A percentile compares a stretch with the other conserved stretches of the same genome.
Conservation (phyloP, 1,139 yeast genomes). For the Citeromyces siamensis region DNA sequence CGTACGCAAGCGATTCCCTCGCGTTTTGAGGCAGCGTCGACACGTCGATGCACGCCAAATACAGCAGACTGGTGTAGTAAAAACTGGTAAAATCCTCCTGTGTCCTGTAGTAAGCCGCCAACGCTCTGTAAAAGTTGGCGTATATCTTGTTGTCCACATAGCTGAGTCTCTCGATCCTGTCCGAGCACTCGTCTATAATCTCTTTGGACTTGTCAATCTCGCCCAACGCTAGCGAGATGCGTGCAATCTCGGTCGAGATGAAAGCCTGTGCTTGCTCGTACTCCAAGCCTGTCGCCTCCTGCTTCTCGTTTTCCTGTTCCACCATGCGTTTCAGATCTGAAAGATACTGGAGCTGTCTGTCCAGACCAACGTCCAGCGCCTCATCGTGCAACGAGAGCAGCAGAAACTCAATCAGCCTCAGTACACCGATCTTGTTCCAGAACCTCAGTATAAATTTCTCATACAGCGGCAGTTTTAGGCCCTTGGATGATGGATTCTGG, state of each 20-base stretch:
- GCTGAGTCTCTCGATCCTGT: constrained; percentile 45
- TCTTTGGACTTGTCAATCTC: constrained; percentile 48
- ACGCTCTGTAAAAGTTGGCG: constrained; percentile 75
- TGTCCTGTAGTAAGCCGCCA: constrained; percentile 63
- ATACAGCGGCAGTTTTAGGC: constrained; percentile 54
- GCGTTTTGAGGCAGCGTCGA: constrained; percentile 41
- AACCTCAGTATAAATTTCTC: constrained; percentile 59
- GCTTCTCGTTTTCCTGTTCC: constrained; percentile 24
- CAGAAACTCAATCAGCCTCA: constrained; percentile 68
- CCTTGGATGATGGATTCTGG: constrained; percentile 30
- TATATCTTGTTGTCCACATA: constrained; percentile 59
- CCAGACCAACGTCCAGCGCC: constrained; percentile 26
- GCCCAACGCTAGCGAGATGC: constrained; percentile 47
- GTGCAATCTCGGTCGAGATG: constrained; percentile 68
- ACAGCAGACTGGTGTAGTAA: constrained; percentile 56
- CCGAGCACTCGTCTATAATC: constrained; percentile 49
- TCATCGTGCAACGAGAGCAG: constrained; percentile 33
- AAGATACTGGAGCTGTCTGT: constrained; percentile 43
- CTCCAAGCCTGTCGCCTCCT: constrained; percentile 18
- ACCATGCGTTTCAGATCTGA: constrained; percentile 36
- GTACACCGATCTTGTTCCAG: constrained; percentile 61
- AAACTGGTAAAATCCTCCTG: constrained; percentile 70
- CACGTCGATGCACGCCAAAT: constrained; percentile 51
- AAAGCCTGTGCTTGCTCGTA: constrained; percentile 41
- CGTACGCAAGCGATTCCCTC: constrained; percentile 16